Evolutionary conservation across 352 stramenopile genomes (phyloP), one percentile per base, ranked within the genome.

Genomic region (Globisporangium okanoganense): DNA sequence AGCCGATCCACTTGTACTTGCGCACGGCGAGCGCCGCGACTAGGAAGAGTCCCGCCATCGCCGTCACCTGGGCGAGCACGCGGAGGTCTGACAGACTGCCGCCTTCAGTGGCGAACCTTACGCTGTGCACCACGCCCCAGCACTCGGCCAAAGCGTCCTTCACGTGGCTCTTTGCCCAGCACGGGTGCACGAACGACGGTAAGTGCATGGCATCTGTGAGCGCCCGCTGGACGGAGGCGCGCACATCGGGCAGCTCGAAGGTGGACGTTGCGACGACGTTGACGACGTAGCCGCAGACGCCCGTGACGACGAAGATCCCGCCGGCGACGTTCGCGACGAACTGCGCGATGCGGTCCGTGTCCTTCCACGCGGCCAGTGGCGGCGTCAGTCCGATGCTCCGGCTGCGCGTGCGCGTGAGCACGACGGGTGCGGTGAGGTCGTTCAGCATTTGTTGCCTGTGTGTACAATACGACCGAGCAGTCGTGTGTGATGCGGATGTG

Each of bases 1-100:
- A 89, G 43, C 79, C 78, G 33, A 87, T 72, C 64, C 63, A 82
- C 52, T 87, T 82, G 69, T 84, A 87, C 55, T 84, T 85, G 72
- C 58, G 64, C 31, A 82, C 35, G 2, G 76, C 57, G 22, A 86
- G 55, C 18, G 71, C 52, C 2, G 51, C 47, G 10, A 62, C 38
- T 0, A 49, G 49, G 14, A 71, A 31, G 16, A 71, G 33, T 27
- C 53, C 66, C 3, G 64, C 33, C 7, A 74, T 70, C 25, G 70
- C 72, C 0, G 77, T 51, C 18, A 71, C 58, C 22, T 72, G 65
- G 4, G 70, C 72, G 12, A 84, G 40, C 51, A 77, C 67, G 43
- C 69, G 61, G 9, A 70, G 70, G 33, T 85, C 71, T 5, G 69
- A 78, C 18, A 79, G 56, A 24, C 79, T 67, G 20, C 78, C 64